Percentiles rank a stretch among this genome's conserved stretches.
Conservation (phyloP, 2,329 filamentous ascomycete genomes). For the Diaporthe capsici region DNA sequence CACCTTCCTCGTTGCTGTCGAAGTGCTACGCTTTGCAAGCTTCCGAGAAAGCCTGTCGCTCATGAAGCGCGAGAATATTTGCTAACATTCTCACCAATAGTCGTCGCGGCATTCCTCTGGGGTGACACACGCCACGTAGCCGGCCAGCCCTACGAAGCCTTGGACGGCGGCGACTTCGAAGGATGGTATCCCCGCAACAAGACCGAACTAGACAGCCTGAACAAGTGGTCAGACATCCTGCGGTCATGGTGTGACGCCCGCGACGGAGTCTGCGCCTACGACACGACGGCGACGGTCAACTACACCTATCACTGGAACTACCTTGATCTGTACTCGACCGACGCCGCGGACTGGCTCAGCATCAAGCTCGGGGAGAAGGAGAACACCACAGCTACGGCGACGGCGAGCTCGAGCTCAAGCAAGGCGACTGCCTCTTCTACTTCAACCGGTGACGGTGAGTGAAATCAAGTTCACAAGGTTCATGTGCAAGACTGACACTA, state of each 20-base stretch:
- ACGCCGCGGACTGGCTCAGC: constrained; percentile 43
- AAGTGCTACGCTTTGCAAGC: not conserved
- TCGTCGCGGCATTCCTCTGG: constrained; percentile 31
- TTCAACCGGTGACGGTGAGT: not conserved
- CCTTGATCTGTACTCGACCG: constrained; percentile 50
- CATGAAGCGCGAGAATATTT: too few relatives aligned
- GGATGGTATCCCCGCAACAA: constrained; percentile 32
- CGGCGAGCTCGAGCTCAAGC: constrained; percentile 5
- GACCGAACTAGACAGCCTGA: constrained; percentile 48
- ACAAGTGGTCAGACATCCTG: constrained; percentile 46
- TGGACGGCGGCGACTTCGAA: constrained; percentile 16
- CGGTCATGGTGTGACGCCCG: constrained; percentile 54
- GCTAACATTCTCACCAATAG: not conserved
- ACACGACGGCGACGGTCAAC: constrained; percentile 45
- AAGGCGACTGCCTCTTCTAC: not conserved
- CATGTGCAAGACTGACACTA: not conserved
- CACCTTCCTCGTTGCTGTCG: not conserved
- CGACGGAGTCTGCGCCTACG: constrained; percentile 57
- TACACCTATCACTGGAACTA: constrained; percentile 53
- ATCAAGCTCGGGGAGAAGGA: constrained; percentile 31
- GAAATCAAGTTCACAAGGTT: too few relatives aligned
- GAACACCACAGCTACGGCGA: constrained; percentile 27
- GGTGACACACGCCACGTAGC: constrained; percentile 32
- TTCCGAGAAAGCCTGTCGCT: too few relatives aligned
- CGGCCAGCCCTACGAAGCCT: constrained; percentile 28